Evolutionary conservation across 495 filamentous ascomycete species (phyloP).

Genomic region (Talaromyces liani): DNA sequence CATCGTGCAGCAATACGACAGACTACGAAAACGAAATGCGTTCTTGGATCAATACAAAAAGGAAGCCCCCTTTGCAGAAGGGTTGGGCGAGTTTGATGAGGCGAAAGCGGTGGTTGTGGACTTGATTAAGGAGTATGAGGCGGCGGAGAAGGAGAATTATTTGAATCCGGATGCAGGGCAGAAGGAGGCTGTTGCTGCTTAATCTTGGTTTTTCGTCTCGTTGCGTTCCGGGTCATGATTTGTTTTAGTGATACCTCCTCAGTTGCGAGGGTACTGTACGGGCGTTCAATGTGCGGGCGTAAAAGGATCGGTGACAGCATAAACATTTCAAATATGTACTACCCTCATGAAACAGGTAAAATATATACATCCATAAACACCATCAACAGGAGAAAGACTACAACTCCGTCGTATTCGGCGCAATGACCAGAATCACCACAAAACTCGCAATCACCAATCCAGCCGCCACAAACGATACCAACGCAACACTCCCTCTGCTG

Average conservation of each 20-base stretch:
- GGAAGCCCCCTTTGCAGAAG: conserved; percentile 83
- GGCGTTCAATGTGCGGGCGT: background rate
- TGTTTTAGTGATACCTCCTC: background rate
- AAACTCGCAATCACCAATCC: conserved; percentile 65
- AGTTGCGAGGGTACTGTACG: background rate
- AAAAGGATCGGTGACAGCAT: background rate
- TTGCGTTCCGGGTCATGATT: background rate
- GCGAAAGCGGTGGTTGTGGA: conserved; percentile 82
- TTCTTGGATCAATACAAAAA: conserved; percentile 95
- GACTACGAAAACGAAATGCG: conserved; percentile 89
- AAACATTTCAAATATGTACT: background rate
- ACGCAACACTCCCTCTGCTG: conserved; percentile 74
- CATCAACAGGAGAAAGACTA: conserved; percentile 2
- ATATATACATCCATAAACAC: background rate
- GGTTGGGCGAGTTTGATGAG: conserved; percentile 92
- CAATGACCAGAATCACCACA: conserved; percentile 62
- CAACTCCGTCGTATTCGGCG: conserved; percentile 44
- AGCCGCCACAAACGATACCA: conserved; percentile 64
- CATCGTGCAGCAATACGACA: conserved; percentile 82
- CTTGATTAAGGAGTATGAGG: conserved; percentile 89
- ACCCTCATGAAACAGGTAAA: background rate
- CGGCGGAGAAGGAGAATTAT: conserved; percentile 84
- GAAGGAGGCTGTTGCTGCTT: conserved; percentile 30
- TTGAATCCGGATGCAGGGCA: conserved; percentile 60
- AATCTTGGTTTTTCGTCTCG: background rate